Evolutionary conservation across 2,329 filamentous ascomycete genomes (phyloP).

Genomic region (Ustulina deusta): DNA sequence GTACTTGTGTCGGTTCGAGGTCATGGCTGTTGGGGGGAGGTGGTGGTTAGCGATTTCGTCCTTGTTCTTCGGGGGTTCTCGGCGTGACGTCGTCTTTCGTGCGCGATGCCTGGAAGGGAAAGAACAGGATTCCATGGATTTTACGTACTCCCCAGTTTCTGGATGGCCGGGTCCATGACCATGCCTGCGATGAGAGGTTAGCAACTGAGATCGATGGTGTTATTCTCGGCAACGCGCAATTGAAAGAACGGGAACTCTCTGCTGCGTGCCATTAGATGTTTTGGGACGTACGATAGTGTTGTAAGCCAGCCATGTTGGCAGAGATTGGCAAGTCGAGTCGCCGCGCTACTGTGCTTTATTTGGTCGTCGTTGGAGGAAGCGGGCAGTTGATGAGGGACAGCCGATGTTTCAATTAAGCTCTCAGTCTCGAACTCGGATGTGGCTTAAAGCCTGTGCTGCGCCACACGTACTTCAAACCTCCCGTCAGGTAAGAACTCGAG

Average conservation of each 20-base stretch:
- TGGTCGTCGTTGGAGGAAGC: slow-evolving; percentile 23
- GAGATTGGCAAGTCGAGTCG: slow-evolving; percentile 36
- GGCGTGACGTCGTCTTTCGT: neutral
- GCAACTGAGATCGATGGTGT: slow-evolving; percentile 35
- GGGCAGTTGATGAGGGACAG: slow-evolving; percentile 28
- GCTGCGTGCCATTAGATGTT: neutral
- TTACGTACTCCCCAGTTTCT: slow-evolving; percentile 60
- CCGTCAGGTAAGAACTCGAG: no score
- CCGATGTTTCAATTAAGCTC: slow-evolving; percentile 27
- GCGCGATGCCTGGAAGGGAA: no score
- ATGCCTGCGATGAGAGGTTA: slow-evolving; percentile 55
- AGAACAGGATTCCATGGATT: neutral
- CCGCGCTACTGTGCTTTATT: slow-evolving; percentile 40
- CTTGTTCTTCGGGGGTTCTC: slow-evolving; percentile 3
- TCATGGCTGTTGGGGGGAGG: slow-evolving; percentile 76
- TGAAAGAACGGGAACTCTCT: slow-evolving; percentile 2
- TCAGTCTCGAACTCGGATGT: slow-evolving; percentile 12
- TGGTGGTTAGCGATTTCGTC: slow-evolving; percentile 1
- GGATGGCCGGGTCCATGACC: slow-evolving; percentile 61
- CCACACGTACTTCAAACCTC: slow-evolving; percentile 7
- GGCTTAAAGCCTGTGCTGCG: slow-evolving; percentile 25
- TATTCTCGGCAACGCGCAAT: slow-evolving; percentile 9
- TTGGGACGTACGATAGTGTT: slow-evolving; percentile 57
- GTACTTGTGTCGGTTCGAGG: slow-evolving; percentile 87
- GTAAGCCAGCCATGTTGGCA: slow-evolving; percentile 58